Conservation (phyloP, 2,329 filamentous ascomycete genomes). For the Parascedosporium putredinis region DNA sequence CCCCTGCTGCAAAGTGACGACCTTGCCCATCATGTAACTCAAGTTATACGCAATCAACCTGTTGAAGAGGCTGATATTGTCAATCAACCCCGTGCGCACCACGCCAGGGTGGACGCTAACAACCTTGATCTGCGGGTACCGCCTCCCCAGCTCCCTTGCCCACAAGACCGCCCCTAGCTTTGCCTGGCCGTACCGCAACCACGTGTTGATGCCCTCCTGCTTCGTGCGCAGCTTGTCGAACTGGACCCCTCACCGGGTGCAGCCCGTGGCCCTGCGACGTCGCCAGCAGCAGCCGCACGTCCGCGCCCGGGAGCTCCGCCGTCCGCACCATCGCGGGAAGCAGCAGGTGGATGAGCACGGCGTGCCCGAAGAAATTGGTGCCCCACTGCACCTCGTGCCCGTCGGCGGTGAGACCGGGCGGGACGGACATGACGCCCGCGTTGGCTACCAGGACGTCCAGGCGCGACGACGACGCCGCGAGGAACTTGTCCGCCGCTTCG, state of each 20-base stretch:
- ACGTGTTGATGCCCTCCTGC: constrained; percentile 22
- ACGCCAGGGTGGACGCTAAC: constrained; percentile 40
- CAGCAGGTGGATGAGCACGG: constrained; percentile 23
- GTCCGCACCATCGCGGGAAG: constrained; percentile 16
- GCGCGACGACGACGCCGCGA: constrained; percentile 24
- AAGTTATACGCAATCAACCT: constrained; percentile 17
- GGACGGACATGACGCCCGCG: constrained; percentile 24
- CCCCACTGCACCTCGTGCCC: constrained; percentile 26
- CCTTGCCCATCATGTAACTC: constrained; percentile 10
- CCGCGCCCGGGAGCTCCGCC: constrained; percentile 9
- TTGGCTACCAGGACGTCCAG: constrained; percentile 29
- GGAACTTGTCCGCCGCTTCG: constrained; percentile 30
- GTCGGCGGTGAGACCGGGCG: constrained; percentile 19
- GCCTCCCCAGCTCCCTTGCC: constrained; percentile 32
- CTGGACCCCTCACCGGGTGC: constrained; percentile 18
- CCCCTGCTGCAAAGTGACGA: constrained; percentile 19
- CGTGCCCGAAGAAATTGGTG: constrained; percentile 23
- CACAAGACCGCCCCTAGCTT: constrained; percentile 40
- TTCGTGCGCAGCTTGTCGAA: constrained; percentile 19
- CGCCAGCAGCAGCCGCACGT: constrained; percentile 16
- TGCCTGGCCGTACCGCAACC: constrained; percentile 37
- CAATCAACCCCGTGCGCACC: constrained; percentile 20
- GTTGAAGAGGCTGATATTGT: constrained; percentile 15
- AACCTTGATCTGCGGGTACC: constrained; percentile 29
- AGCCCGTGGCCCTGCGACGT: constrained; percentile 18